phyloP scores from a whole-genome alignment of 1,284 basidiomycete genomes.

The Ustilago bromivora region DNA sequence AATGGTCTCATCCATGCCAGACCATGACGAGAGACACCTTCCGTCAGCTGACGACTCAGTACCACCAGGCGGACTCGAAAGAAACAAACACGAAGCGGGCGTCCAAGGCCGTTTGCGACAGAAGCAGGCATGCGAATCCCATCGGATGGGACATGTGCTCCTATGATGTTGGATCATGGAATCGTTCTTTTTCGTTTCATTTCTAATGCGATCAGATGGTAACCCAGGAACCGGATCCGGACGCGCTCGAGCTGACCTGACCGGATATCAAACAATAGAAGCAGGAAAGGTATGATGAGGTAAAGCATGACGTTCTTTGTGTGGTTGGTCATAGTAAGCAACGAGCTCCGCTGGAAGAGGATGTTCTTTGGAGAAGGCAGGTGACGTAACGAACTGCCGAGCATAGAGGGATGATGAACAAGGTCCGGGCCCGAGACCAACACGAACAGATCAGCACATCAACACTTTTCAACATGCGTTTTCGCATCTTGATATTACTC shows the following conservation, averaged over 20 bases:
- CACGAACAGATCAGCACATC: conserved; percentile 8
- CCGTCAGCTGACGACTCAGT: conserved; percentile 14
- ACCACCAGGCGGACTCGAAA: background rate
- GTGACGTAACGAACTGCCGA: conserved; percentile 3
- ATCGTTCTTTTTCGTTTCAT: background rate
- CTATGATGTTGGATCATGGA: background rate
- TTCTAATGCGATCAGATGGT: conserved; percentile 8
- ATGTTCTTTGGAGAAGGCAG: conserved; percentile 13
- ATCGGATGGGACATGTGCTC: conserved; percentile 7
- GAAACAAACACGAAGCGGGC: background rate
- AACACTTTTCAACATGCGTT: background rate
- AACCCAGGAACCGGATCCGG: background rate
- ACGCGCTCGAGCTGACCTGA: background rate
- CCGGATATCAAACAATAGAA: background rate
- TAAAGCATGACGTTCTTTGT: background rate
- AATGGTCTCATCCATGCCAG: no score
- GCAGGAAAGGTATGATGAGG: background rate
- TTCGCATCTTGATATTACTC: conserved; percentile 2
- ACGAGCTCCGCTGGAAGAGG: background rate
- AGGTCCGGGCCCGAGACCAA: background rate
- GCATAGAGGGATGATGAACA: background rate
- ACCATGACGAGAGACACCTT: background rate
- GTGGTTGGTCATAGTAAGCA: no score
- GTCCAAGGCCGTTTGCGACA: background rate
- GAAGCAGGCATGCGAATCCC: background rate